A percentile compares a stretch with the other conserved stretches of the same genome.
phyloP scores from a whole-genome alignment of 805 yeast genomes.

The Wickerhamiella siamensis region DNA sequence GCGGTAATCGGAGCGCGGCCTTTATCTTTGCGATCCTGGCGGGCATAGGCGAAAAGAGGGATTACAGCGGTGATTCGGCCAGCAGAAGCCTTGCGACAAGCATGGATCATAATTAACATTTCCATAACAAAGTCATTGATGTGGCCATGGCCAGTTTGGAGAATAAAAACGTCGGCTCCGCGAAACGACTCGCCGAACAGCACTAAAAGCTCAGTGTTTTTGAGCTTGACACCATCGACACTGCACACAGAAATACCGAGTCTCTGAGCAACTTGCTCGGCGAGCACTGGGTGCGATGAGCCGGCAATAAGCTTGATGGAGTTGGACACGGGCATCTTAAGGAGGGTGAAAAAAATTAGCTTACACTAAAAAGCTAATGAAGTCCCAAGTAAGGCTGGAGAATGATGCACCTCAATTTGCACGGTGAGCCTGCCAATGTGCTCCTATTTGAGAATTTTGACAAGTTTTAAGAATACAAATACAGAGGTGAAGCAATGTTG shows the following conservation, averaged over 20 bases:
- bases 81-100: conserved; percentile 92
- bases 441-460: too few species aligned
- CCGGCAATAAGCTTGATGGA: conserved; percentile 32
- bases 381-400: too few species aligned
- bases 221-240: conserved; percentile 42
- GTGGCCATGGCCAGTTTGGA: conserved; percentile 76
- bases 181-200: conserved; percentile 74
- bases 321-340: background rate
- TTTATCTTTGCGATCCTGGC: conserved; percentile 95
- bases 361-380: too few species aligned
- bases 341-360: too few species aligned
- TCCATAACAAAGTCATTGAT: conserved; percentile 83
- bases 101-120: conserved; percentile 75
- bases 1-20: conserved; percentile 95
- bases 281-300: conserved; percentile 56
- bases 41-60: conserved; percentile 92
- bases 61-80: conserved; percentile 86
- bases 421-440: too few species aligned
- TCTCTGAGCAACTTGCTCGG: conserved; percentile 52
- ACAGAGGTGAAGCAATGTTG: too few species aligned
- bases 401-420: too few species aligned
- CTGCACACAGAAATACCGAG: conserved; percentile 39
- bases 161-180: conserved; percentile 64
- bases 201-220: conserved; percentile 18
- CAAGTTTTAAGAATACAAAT: too few species aligned